A percentile compares a stretch with the other conserved stretches of the same genome.
Conservation (phyloP, 441 rosid species). For the Populus hybrid region DNA sequence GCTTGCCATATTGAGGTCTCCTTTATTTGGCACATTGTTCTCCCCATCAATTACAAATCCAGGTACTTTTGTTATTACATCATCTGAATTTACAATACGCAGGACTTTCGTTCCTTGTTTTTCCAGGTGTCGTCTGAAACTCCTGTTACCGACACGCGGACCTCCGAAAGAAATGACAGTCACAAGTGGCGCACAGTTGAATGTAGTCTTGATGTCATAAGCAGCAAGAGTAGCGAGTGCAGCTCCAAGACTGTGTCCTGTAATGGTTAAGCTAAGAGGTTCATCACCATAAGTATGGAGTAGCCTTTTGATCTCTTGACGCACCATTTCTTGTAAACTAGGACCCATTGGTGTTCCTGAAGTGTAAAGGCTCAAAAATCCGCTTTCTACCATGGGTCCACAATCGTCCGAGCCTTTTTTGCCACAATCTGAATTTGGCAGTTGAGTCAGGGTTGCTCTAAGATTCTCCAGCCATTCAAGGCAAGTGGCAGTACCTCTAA, state of each 20-base stretch:
- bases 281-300: slow-evolving; percentile 57
- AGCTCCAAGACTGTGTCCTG: slow-evolving; percentile 74
- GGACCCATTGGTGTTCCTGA: slow-evolving; percentile 36
- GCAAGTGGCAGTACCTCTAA: slow-evolving; percentile 77
- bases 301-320: slow-evolving; percentile 50
- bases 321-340: slow-evolving; percentile 61
- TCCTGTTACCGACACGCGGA: slow-evolving; percentile 72
- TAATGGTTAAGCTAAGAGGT: slow-evolving; percentile 69
- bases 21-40: slow-evolving; percentile 11
- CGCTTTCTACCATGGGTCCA: slow-evolving; percentile 75
- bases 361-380: slow-evolving; percentile 72
- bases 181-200: slow-evolving; percentile 50
- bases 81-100: slow-evolving; percentile 75
- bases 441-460: slow-evolving; percentile 58
- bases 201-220: slow-evolving; percentile 55
- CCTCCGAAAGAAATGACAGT: slow-evolving; percentile 84
- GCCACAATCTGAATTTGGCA: slow-evolving; percentile 27
- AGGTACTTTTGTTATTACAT: slow-evolving; percentile 70
- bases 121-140: slow-evolving; percentile 52
- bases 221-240: slow-evolving; percentile 68
- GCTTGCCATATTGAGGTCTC: slow-evolving; percentile 15
- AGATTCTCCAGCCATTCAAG: slow-evolving; percentile 84
- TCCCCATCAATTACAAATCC: slow-evolving; percentile 56
- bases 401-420: background rate
- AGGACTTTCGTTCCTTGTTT: slow-evolving; percentile 62